These are phyloP conservation scores for Elymus sibiricus DNA, from an alignment of 176 grass and related monocot species.

Conservation along the genomic window DNA sequence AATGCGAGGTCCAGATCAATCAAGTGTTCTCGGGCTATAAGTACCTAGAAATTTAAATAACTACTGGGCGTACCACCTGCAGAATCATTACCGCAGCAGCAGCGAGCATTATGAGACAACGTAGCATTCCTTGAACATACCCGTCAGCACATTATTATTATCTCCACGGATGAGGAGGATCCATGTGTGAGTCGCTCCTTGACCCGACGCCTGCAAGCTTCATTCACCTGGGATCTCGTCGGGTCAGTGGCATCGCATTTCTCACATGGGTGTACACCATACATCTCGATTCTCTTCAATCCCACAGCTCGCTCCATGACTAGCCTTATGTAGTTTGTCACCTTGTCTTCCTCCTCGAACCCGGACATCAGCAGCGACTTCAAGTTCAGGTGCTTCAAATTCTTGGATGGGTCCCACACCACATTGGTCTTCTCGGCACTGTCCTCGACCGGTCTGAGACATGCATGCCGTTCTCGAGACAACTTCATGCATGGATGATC, in stretches of 20 bases:
- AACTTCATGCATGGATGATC: neutral
- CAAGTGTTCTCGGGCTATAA: too few relatives aligned
- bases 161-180: neutral
- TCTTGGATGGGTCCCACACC: neutral
- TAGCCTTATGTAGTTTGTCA: neutral
- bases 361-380: neutral
- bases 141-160: neutral
- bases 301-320: neutral
- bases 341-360: neutral
- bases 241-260: neutral
- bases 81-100: too few relatives aligned
- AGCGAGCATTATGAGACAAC: too few relatives aligned
- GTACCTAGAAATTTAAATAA: too few relatives aligned
- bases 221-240: neutral
- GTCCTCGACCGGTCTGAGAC: neutral
- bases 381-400: neutral
- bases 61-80: too few relatives aligned
- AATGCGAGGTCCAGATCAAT: too few relatives aligned
- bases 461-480: neutral
- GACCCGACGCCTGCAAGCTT: neutral
- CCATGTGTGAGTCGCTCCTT: neutral
- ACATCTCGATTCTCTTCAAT: constrained; percentile 1
- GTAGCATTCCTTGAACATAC: neutral
- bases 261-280: neutral
- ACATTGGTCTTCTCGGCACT: neutral